Conservation (phyloP, 768 basidiomycete genomes). For the Candolleomyces aberdarensis region DNA sequence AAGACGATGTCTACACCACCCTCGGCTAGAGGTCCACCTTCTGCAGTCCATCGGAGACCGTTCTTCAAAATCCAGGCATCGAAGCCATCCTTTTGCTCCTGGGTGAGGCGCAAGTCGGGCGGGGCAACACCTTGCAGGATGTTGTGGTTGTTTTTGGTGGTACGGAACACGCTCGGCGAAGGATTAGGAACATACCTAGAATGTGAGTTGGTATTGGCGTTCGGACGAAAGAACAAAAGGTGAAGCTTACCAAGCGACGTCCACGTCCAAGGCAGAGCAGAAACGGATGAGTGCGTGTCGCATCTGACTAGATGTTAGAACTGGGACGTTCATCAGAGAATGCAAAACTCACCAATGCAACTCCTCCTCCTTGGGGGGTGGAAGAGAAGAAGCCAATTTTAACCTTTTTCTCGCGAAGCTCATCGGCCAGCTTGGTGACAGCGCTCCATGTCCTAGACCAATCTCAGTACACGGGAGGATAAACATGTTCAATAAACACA, state of each 20-base stretch:
- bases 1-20: conserved; percentile 88
- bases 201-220: neutral
- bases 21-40: conserved; percentile 78
- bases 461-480: conserved; percentile 9
- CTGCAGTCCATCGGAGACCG: conserved; percentile 82
- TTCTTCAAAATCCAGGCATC: conserved; percentile 91
- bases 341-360: conserved; percentile 69
- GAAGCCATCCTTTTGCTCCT: conserved; percentile 75
- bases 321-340: neutral
- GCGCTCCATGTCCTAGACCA: conserved; percentile 68
- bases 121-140: conserved; percentile 90
- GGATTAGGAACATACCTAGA: conserved; percentile 85
- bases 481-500: conserved; percentile 18
- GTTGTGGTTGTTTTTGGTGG: conserved; percentile 95
- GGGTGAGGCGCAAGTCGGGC: conserved; percentile 71
- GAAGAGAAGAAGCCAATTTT: conserved; percentile 95
- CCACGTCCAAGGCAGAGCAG: conserved; percentile 74
- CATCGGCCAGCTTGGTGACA: conserved; percentile 77
- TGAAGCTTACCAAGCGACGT: conserved; percentile 70
- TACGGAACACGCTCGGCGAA: conserved; percentile 86
- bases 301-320: conserved; percentile 52
- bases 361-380: conserved; percentile 94
- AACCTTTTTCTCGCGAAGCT: conserved; percentile 81
- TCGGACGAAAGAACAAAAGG: neutral
- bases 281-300: conserved; percentile 91